A percentile compares a stretch with the other conserved stretches of the same genome.
phyloP scores from a whole-genome alignment of 768 basidiomycete species.

The Boletus vinaceobasis region DNA sequence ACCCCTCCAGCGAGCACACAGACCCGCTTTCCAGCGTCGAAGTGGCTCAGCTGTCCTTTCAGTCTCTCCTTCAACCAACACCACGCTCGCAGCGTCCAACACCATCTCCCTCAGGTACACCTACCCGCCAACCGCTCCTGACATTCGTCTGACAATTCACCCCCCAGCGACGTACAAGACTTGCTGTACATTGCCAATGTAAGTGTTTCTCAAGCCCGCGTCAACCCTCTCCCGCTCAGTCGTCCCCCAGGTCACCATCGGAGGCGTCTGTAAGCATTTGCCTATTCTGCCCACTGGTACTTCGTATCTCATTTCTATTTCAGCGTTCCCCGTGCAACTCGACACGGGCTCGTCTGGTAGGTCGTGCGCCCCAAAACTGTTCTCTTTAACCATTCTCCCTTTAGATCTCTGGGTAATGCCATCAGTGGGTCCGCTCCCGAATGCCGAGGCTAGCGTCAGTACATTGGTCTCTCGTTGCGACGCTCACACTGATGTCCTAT shows the following conservation, averaged over 20 bases:
- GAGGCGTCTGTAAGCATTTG: constrained; percentile 47
- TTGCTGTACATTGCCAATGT: constrained; percentile 78
- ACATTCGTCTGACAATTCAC: constrained; percentile 13
- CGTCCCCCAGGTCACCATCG: constrained; percentile 58
- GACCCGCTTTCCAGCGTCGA: constrained; percentile 36
- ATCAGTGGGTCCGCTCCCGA: constrained; percentile 44
- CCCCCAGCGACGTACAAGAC: constrained; percentile 64
- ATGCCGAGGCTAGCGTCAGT: constrained; percentile 46
- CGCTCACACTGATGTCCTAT: constrained; percentile 4
- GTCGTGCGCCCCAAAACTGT: not conserved
- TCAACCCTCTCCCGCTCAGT: not conserved
- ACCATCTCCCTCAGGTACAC: constrained; percentile 24
- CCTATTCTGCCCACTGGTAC: not conserved
- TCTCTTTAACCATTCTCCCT: not conserved
- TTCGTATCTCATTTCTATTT: not conserved
- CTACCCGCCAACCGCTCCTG: not conserved
- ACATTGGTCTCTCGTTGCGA: not conserved
- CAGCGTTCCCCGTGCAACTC: constrained; percentile 72
- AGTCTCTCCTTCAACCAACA: constrained; percentile 21
- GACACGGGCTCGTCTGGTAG: constrained; percentile 68
- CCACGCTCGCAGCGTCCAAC: constrained; percentile 2
- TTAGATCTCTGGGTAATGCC: constrained; percentile 72
- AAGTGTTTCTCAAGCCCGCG: constrained; percentile 25
- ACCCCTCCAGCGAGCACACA: constrained; percentile 46
- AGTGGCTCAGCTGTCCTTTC: constrained; percentile 26